phyloP scores from a whole-genome alignment of 805 yeast species.

The Sugiyamaella floridensis region DNA sequence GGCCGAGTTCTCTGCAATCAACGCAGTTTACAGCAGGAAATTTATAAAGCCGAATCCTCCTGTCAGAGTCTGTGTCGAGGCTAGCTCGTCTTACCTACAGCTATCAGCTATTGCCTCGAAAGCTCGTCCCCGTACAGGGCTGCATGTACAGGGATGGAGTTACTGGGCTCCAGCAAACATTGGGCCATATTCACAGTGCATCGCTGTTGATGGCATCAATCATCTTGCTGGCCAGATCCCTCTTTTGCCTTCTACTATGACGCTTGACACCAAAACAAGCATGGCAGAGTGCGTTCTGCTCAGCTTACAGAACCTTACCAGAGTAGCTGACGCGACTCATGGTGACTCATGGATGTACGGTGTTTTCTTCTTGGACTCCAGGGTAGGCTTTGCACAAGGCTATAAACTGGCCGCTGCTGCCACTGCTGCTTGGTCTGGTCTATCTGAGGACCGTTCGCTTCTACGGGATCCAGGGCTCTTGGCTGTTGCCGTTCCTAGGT shows the following conservation, averaged over 20 bases:
- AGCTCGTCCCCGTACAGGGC: conserved; percentile 39
- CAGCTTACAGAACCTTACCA: conserved; percentile 67
- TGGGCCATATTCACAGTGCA: conserved; percentile 93
- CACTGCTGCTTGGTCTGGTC: neutral
- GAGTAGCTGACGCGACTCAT: conserved; percentile 48
- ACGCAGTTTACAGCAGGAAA: conserved; percentile 48
- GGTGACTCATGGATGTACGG: neutral
- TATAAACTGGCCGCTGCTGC: neutral
- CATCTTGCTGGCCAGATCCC: conserved; percentile 92
- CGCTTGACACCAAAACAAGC: conserved; percentile 29
- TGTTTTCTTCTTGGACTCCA: neutral
- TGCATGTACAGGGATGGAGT: conserved; percentile 88
- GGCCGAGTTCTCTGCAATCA: conserved; percentile 55
- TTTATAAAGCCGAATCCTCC: conserved; percentile 67
- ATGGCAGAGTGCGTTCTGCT: conserved; percentile 38
- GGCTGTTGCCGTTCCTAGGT: neutral
- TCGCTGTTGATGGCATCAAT: conserved; percentile 43
- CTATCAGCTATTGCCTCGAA: conserved; percentile 50
- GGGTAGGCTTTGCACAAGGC: neutral
- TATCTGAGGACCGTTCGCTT: neutral
- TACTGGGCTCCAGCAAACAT: conserved; percentile 99
- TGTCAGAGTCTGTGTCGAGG: conserved; percentile 76
- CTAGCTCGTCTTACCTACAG: conserved; percentile 43
- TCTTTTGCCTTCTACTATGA: conserved; percentile 66
- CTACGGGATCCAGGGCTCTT: neutral